These are phyloP conservation scores for Malus hybrid DNA, from an alignment of 331 rosid species.

Conservation along the genomic window DNA sequence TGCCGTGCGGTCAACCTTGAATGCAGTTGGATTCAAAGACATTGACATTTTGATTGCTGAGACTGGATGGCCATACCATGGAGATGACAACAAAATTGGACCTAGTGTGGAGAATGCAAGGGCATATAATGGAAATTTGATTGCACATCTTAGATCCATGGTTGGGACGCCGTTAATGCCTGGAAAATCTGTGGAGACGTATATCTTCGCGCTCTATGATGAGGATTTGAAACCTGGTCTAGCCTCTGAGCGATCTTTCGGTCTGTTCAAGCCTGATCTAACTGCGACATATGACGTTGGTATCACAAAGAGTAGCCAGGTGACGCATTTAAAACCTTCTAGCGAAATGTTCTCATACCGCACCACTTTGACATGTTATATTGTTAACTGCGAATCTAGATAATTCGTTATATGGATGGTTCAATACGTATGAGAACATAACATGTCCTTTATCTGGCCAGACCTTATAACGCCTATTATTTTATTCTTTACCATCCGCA, in stretches of 20 bases:
- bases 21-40: constrained; percentile 49
- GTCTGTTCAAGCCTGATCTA: constrained; percentile 65
- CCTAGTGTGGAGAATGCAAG: constrained; percentile 70
- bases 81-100: constrained; percentile 68
- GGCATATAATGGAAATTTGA: constrained; percentile 83
- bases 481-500: neutral
- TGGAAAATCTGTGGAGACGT: constrained; percentile 74
- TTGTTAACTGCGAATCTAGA: neutral
- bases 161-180: constrained; percentile 94
- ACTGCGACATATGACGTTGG: constrained; percentile 62
- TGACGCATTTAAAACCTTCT: constrained; percentile 1
- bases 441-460: neutral
- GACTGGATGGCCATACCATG: constrained; percentile 89
- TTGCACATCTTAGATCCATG: constrained; percentile 74
- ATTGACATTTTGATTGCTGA: constrained; percentile 75
- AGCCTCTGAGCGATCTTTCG: constrained; percentile 62
- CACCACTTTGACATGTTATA: neutral
- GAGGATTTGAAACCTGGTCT: constrained; percentile 74
- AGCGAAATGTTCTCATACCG: neutral
- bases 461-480: neutral
- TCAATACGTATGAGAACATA: neutral
- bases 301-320: constrained; percentile 62
- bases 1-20: constrained; percentile 69
- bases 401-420: neutral
- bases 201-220: constrained; percentile 73